These are phyloP conservation scores for Ogataea pilisensis DNA, from an alignment of 805 yeast genomes.

Conservation along the genomic window DNA sequence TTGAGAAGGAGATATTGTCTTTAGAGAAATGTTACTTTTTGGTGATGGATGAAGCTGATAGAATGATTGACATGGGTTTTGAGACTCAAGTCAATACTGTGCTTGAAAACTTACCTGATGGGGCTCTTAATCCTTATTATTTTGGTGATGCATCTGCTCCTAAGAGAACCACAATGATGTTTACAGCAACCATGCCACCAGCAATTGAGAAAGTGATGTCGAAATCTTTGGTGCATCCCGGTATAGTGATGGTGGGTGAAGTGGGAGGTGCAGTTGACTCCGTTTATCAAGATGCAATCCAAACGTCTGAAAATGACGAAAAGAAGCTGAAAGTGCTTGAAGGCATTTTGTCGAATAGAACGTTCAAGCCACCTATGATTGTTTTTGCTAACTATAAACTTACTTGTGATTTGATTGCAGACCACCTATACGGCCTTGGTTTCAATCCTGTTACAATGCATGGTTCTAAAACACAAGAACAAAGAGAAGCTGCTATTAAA, in stretches of 20 bases:
- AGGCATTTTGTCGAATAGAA: conserved; percentile 31
- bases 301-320: conserved; percentile 40
- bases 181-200: conserved; percentile 88
- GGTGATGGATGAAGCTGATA: conserved; percentile 90
- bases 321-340: conserved; percentile 41
- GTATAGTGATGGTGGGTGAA: conserved; percentile 62
- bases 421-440: conserved; percentile 43
- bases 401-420: conserved; percentile 63
- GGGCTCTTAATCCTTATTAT: conserved; percentile 38
- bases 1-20: conserved; percentile 62
- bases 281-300: conserved; percentile 66
- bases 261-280: conserved; percentile 62
- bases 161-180: conserved; percentile 76
- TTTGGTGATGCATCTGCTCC: conserved; percentile 18
- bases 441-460: conserved; percentile 63
- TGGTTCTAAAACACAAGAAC: conserved; percentile 82
- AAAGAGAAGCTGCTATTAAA: conserved; percentile 73
- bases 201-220: conserved; percentile 62
- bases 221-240: conserved; percentile 60
- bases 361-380: conserved; percentile 57
- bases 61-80: conserved; percentile 94
- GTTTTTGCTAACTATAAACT: conserved; percentile 77
- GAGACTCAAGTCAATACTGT: conserved; percentile 72
- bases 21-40: conserved; percentile 61
- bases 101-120: conserved; percentile 48